Percentiles rank a stretch among this genome's conserved stretches.
These are phyloP conservation scores for Brassica cretica DNA, from an alignment of 345 rosid genomes.

Conservation along the genomic window DNA sequence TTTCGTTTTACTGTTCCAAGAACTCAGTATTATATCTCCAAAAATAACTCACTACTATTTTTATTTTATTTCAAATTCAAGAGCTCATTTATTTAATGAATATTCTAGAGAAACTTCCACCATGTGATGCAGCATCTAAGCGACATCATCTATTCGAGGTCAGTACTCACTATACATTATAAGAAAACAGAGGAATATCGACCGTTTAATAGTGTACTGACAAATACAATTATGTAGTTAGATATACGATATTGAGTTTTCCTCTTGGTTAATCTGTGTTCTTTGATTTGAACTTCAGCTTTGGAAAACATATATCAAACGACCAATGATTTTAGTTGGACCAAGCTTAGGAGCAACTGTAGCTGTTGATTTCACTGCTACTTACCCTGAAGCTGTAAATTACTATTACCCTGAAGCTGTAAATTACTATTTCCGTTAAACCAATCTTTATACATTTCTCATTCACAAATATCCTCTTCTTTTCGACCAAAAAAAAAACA, in stretches of 20 bases:
- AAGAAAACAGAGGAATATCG: background rate
- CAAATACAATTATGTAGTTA: background rate
- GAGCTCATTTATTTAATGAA: background rate
- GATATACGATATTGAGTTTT: background rate
- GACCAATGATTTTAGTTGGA: conserved; percentile 86
- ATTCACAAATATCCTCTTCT: background rate
- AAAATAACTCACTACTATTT: background rate
- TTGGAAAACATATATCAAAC: conserved; percentile 76
- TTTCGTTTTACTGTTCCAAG: background rate
- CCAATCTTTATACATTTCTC: background rate
- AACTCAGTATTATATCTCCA: background rate
- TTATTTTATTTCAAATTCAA: background rate
- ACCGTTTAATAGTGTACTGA: background rate
- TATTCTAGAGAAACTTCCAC: conserved; percentile 55
- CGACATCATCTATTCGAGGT: conserved; percentile 75
- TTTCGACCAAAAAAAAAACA: background rate
- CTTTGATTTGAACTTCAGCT: conserved; percentile 42
- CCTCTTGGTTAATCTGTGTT: background rate
- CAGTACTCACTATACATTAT: conserved; percentile 3
- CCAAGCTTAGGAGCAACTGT: conserved; percentile 90
- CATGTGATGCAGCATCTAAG: conserved; percentile 71
- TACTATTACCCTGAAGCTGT: conserved; percentile 65
- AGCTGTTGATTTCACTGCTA: conserved; percentile 75
- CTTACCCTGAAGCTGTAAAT: conserved; percentile 74
- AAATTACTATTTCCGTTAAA: conserved; percentile 13